Evolutionary conservation across 2,329 filamentous ascomycete genomes (phyloP).

Genomic region (Fusarium sp.): DNA sequence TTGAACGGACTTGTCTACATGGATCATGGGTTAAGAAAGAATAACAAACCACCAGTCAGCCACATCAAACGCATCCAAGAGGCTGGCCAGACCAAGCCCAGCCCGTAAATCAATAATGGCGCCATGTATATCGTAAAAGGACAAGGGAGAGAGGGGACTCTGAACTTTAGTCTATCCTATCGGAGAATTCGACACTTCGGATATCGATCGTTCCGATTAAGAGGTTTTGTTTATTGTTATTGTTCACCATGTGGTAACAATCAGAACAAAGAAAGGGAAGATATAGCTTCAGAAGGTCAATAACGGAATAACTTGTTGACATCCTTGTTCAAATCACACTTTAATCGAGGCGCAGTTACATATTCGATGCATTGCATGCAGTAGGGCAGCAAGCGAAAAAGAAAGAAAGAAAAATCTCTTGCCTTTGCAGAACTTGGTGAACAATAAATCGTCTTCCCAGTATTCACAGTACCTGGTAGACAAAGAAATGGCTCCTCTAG

Average conservation of each 20-base stretch:
- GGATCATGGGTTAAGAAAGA: slow-evolving; percentile 33
- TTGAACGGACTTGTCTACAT: neutral
- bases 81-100: slow-evolving; percentile 31
- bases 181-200: slow-evolving; percentile 40
- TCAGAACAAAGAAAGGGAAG: slow-evolving; percentile 12
- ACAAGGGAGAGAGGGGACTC: slow-evolving; percentile 2
- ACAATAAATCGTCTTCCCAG: slow-evolving; percentile 4
- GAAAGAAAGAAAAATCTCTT: slow-evolving; percentile 16
- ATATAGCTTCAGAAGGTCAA: neutral
- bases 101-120: slow-evolving; percentile 33
- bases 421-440: slow-evolving; percentile 22
- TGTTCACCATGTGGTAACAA: slow-evolving; percentile 2
- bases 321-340: slow-evolving; percentile 12
- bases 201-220: slow-evolving; percentile 40
- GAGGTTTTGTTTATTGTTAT: slow-evolving; percentile 36
- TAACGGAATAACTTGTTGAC: slow-evolving; percentile 26
- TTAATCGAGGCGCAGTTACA: slow-evolving; percentile 32
- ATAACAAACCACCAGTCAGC: slow-evolving; percentile 16
- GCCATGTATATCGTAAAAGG: slow-evolving; percentile 16
- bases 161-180: slow-evolving; percentile 28
- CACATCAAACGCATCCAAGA: slow-evolving; percentile 26
- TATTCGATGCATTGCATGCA: slow-evolving; percentile 34
- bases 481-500: slow-evolving; percentile 3
- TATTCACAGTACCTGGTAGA: neutral
- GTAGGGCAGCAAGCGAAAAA: neutral